These are phyloP conservation scores for Debaryomyces singareniensis DNA, from an alignment of 1,139 yeast species.

Conservation along the genomic window DNA sequence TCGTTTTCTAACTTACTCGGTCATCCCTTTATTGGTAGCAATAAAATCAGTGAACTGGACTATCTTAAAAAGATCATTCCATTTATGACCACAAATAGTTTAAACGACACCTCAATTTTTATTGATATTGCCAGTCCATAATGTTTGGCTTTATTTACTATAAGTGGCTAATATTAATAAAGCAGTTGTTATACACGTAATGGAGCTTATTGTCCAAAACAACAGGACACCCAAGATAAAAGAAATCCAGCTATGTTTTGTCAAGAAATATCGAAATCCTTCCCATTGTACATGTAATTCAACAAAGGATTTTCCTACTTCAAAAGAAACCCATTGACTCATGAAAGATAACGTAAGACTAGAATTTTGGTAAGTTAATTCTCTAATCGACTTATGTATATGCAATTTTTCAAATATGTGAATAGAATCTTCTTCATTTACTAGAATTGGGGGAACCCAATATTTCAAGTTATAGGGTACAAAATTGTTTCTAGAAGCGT, in stretches of 20 bases:
- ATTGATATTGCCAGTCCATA: slow-evolving; percentile 20
- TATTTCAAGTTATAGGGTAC: slow-evolving; percentile 31
- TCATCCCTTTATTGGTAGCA: slow-evolving; percentile 5
- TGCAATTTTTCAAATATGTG: too few relatives aligned
- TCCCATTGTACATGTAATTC: slow-evolving; percentile 33
- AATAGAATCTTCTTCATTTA: slow-evolving; percentile 16
- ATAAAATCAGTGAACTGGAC: slow-evolving; percentile 21
- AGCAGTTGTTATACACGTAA: slow-evolving; percentile 21
- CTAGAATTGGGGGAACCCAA: slow-evolving; percentile 33
- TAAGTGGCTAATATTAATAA: slow-evolving; percentile 9
- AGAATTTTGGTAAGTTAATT: too few relatives aligned
- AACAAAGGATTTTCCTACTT: too few relatives aligned
- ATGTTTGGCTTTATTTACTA: background rate
- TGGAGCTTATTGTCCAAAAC: slow-evolving; percentile 42
- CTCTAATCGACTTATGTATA: too few relatives aligned
- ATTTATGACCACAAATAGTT: slow-evolving; percentile 33
- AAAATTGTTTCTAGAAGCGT: slow-evolving; percentile 19
- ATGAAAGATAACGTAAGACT: too few relatives aligned
- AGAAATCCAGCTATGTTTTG: slow-evolving; percentile 39
- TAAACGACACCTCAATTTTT: slow-evolving; percentile 31
- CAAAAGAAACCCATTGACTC: too few relatives aligned
- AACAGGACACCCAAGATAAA: slow-evolving; percentile 43
- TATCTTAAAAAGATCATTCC: slow-evolving; percentile 37
- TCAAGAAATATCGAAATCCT: slow-evolving; percentile 55
- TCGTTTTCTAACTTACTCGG: slow-evolving; percentile 12